These are phyloP conservation scores for Nemania abortiva DNA, from an alignment of 2,329 filamentous ascomycete species.

Conservation along the genomic window DNA sequence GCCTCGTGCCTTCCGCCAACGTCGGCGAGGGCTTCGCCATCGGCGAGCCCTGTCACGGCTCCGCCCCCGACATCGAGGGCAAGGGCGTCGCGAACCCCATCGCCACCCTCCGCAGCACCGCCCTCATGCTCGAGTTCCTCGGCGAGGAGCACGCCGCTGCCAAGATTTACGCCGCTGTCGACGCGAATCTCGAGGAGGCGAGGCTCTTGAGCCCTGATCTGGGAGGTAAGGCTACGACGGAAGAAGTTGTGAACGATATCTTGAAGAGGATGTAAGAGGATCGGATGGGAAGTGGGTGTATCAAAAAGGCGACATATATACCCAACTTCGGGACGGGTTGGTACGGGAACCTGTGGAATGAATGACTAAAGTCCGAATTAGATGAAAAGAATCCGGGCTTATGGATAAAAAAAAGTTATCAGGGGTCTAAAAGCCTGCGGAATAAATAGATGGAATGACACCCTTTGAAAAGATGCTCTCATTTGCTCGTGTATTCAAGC, in stretches of 20 bases:
- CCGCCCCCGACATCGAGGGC: conserved; percentile 94
- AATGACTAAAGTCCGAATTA: background rate
- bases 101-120: conserved; percentile 90
- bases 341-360: background rate
- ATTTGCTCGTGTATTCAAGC: background rate
- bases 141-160: conserved; percentile 88
- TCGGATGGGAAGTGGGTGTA: no score
- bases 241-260: conserved; percentile 89
- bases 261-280: conserved; percentile 79
- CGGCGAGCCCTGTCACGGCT: conserved; percentile 97
- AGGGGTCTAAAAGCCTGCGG: conserved; percentile 1
- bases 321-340: background rate
- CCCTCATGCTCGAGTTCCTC: conserved; percentile 96
- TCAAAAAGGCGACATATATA: background rate
- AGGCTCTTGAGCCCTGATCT: conserved; percentile 88
- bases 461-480: background rate
- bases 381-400: no score
- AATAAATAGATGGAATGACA: background rate
- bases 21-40: conserved; percentile 95
- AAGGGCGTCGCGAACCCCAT: conserved; percentile 95
- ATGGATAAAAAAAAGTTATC: background rate
- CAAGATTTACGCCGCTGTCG: conserved; percentile 90
- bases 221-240: conserved; percentile 86
- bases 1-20: conserved; percentile 94
- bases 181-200: conserved; percentile 87